Percentiles rank a stretch among this genome's conserved stretches.
Evolutionary conservation across 2,329 filamentous ascomycete species (phyloP).

Genomic region (Cladophialophora yegresii): DNA sequence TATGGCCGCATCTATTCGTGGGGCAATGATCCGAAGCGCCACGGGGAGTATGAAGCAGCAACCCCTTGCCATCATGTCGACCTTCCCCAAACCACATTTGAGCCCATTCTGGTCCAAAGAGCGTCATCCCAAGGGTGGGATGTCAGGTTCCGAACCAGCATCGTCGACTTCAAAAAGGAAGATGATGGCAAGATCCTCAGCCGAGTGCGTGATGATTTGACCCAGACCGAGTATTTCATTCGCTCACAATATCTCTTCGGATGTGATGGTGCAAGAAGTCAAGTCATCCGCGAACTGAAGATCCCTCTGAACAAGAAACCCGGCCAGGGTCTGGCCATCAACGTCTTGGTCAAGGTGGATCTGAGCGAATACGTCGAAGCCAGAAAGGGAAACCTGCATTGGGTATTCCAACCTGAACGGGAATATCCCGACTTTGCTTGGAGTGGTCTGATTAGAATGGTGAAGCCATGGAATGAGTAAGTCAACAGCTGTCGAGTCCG

Average conservation of each 20-base stretch:
- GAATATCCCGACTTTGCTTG: constrained; percentile 57
- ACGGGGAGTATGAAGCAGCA: constrained; percentile 46
- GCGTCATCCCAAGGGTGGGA: constrained; percentile 45
- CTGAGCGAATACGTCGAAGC: constrained; percentile 53
- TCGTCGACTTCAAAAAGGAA: constrained; percentile 40
- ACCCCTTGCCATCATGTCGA: constrained; percentile 49
- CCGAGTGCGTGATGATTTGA: constrained; percentile 43
- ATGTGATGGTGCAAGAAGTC: constrained; percentile 57
- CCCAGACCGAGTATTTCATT: constrained; percentile 39
- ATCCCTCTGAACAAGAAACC: constrained; percentile 51
- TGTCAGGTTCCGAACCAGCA: constrained; percentile 45
- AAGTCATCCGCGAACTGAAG: constrained; percentile 50
- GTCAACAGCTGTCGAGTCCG: not conserved
- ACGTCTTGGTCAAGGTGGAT: constrained; percentile 55
- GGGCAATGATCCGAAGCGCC: constrained; percentile 45
- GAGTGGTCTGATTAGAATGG: constrained; percentile 58
- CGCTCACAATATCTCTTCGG: constrained; percentile 60
- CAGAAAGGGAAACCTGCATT: constrained; percentile 62
- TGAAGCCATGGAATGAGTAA: constrained; percentile 62
- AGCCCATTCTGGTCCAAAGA: constrained; percentile 47
- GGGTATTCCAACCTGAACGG: constrained; percentile 58
- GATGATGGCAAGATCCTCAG: constrained; percentile 41
- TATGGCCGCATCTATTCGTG: constrained; percentile 48
- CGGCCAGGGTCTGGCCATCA: constrained; percentile 54
- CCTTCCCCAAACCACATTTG: constrained; percentile 49